Evolutionary conservation across 2,329 filamentous ascomycete genomes (phyloP).

Genomic region (Clarireedia monteithiana): DNA sequence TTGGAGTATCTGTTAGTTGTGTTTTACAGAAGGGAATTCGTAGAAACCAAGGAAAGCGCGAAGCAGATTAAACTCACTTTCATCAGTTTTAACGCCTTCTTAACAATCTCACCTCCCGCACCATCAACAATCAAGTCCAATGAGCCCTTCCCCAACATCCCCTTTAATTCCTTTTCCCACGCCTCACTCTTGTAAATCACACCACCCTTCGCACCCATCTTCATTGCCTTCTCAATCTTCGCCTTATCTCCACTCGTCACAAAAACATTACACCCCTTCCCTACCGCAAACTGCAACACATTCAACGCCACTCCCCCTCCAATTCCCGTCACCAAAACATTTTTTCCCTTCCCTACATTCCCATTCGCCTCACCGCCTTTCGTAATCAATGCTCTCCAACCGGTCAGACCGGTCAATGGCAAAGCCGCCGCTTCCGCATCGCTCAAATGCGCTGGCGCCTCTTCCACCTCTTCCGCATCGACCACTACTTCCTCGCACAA

Average conservation of each 20-base stretch:
- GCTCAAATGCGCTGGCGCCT: conserved; percentile 63
- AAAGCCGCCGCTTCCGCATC: conserved; percentile 73
- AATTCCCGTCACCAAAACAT: conserved; percentile 83
- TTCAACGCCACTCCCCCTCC: conserved; percentile 86
- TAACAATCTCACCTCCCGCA: conserved; percentile 78
- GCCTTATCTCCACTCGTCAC: conserved; percentile 48
- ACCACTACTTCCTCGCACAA: conserved; percentile 67
- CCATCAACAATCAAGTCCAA: conserved; percentile 86
- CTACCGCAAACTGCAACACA: conserved; percentile 71
- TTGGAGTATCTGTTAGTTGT: background rate
- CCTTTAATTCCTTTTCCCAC: conserved; percentile 72
- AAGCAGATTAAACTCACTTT: conserved; percentile 41
- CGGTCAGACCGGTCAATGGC: conserved; percentile 66
- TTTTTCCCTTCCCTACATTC: conserved; percentile 55
- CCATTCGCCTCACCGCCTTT: conserved; percentile 56
- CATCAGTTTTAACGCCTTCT: conserved; percentile 57
- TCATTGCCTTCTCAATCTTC: conserved; percentile 63
- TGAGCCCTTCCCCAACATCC: conserved; percentile 51
- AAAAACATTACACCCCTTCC: conserved; percentile 42
- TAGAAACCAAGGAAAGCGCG: background rate
- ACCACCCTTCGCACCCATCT: conserved; percentile 73
- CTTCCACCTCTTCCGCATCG: conserved; percentile 65
- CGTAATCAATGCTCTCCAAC: conserved; percentile 75
- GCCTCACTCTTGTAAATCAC: conserved; percentile 69
- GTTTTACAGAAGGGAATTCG: background rate